A percentile compares a stretch with the other conserved stretches of the same genome.
Conservation (phyloP, 2,329 filamentous ascomycete species). For the Diaporthe citrichinensis region DNA sequence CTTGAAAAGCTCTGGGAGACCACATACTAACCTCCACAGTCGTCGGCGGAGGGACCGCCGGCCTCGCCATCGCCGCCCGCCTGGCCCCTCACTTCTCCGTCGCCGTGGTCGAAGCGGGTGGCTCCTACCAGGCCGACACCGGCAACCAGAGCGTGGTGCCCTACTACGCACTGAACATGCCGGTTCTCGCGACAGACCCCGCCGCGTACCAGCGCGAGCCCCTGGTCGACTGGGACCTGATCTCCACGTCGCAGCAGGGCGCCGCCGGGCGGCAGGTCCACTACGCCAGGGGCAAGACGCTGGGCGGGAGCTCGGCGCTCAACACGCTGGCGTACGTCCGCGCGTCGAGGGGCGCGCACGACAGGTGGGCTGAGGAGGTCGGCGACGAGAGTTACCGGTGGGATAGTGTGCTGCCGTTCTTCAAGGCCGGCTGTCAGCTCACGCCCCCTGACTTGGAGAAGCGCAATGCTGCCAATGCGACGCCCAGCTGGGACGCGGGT, state of each 20-base stretch:
- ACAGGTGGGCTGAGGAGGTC: conserved; percentile 35
- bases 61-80: conserved; percentile 37
- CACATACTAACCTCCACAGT: background rate
- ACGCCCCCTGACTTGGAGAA: conserved; percentile 21
- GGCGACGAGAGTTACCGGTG: conserved; percentile 27
- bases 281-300: conserved; percentile 29
- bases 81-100: conserved; percentile 36
- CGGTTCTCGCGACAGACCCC: background rate
- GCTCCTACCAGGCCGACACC: conserved; percentile 37
- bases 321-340: conserved; percentile 31
- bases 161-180: conserved; percentile 23
- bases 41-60: conserved; percentile 40
- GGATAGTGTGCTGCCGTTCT: conserved; percentile 21
- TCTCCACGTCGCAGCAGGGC: conserved; percentile 7
- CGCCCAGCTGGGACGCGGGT: conserved; percentile 10
- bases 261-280: conserved; percentile 18
- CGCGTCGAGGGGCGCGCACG: background rate
- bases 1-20: too few species aligned
- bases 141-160: conserved; percentile 38
- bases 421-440: conserved; percentile 11
- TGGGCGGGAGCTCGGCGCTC: conserved; percentile 30
- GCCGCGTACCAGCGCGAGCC: conserved; percentile 33
- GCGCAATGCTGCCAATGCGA: conserved; percentile 21
- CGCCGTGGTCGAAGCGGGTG: conserved; percentile 38
- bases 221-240: conserved; percentile 39